Evolutionary conservation across 202 grass and related monocot genomes (phyloP).

Genomic region (Carex sylvatica): DNA sequence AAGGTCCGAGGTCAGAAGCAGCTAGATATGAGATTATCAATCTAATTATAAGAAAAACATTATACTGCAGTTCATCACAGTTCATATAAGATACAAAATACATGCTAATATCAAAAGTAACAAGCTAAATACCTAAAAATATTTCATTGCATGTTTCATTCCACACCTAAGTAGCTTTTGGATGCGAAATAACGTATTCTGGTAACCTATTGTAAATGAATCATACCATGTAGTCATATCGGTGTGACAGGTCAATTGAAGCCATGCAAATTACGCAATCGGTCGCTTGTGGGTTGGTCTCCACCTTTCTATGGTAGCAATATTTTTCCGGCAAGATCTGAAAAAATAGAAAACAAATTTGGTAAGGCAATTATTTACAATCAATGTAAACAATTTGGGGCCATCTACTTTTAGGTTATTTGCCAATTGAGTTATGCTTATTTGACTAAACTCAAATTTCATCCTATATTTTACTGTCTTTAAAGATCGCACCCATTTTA

Average conservation of each 20-base stretch:
- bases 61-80: background rate
- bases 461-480: background rate
- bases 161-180: background rate
- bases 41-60: background rate
- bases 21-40: background rate
- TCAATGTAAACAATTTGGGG: background rate
- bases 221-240: conserved; percentile 94
- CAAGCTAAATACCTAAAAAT: background rate
- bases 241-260: conserved; percentile 65
- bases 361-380: background rate
- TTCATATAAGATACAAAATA: background rate
- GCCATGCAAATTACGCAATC: conserved; percentile 99
- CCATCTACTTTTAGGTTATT: background rate
- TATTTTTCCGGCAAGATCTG: conserved; percentile 99
- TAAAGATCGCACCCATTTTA: background rate
- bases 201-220: conserved; percentile 1
- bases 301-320: conserved; percentile 82
- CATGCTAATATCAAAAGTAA: background rate
- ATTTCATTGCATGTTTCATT: background rate
- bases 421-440: background rate
- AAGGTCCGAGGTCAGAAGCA: background rate
- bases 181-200: background rate
- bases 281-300: conserved; percentile 47
- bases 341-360: conserved; percentile 8
- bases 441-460: background rate